Evolutionary conservation across 2,329 filamentous ascomycete species (phyloP), one percentile per base, ranked within the genome.

Genomic region (Colletotrichum zoysiae): DNA sequence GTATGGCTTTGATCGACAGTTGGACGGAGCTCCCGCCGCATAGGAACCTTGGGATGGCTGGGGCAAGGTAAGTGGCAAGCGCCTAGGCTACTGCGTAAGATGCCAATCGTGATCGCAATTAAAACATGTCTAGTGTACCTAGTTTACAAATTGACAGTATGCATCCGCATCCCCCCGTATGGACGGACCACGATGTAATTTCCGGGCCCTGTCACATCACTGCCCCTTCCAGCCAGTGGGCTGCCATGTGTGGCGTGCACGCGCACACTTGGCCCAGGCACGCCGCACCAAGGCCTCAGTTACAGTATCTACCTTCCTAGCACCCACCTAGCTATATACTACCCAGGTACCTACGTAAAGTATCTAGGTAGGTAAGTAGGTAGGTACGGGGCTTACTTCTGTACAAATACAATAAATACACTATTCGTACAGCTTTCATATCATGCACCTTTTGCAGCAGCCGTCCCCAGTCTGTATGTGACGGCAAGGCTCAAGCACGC

Each of bases 181-280:
- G 60, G 48, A 65, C 60, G 57, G 60, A 53, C 60, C 56, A 71
- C 30, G 67, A 42, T 66, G 70, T 67, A 71, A 73, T 73, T 71
- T 73, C 70, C 70, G 69, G 60, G 57, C 30, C 35, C 70, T 44
- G 51, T 71, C 70, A 59, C 65, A 74, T 73, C 70, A 63, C 64
- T 65, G 33, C 71, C 64, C 48, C 60, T 68, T 74, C 50, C 72
- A 74, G 69, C 65, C 72, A 69, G 58, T 61, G 60, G 44, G 20
- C 48, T 65, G 60, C 65, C 69, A 51, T 70, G 42, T 40, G 46
- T 73, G 70, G 70, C 57, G 66, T 60, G 69, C 40, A 74, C 75
- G 75, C 75, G 75, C 76, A 63, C 73, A 67, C 73, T 75, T 76
- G 67, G 73, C 51, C 74, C 64, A 75, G 67, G 74, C 70, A 70